These are phyloP conservation scores for Onygena corvina DNA, from an alignment of 2,329 filamentous ascomycete species.

Conservation along the genomic window DNA sequence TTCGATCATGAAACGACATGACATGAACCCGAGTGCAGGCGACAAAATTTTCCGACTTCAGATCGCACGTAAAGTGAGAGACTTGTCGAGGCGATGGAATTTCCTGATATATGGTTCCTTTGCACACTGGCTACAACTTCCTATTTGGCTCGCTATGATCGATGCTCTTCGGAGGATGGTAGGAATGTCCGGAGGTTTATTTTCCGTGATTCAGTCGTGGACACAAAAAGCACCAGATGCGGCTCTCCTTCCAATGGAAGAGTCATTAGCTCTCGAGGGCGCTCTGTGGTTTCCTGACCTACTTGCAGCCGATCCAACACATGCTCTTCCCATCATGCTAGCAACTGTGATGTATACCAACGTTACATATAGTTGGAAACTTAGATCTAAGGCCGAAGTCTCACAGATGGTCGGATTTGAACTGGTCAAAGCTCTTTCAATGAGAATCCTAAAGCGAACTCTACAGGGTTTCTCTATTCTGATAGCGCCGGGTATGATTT, in stretches of 20 bases:
- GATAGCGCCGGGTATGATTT: constrained; percentile 28
- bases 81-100: constrained; percentile 19
- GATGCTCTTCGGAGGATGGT: constrained; percentile 39
- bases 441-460: constrained; percentile 21
- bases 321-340: constrained; percentile 39
- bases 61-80: neutral
- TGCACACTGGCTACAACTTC: constrained; percentile 31
- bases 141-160: constrained; percentile 37
- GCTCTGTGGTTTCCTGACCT: constrained; percentile 50
- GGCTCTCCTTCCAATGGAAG: constrained; percentile 29
- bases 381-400: constrained; percentile 15
- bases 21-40: too few species aligned
- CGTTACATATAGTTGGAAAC: constrained; percentile 26
- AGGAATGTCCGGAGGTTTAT: constrained; percentile 31
- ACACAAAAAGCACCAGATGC: constrained; percentile 12
- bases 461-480: constrained; percentile 32
- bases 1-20: too few species aligned
- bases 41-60: neutral
- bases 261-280: constrained; percentile 44
- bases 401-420: constrained; percentile 8
- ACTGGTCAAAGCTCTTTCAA: constrained; percentile 11
- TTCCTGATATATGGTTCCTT: constrained; percentile 26
- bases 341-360: constrained; percentile 40
- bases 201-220: constrained; percentile 28
- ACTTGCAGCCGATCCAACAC: constrained; percentile 40